These are phyloP conservation scores for Elaeis guineensis DNA, from an alignment of 176 grass and related monocot genomes.

Conservation along the genomic window DNA sequence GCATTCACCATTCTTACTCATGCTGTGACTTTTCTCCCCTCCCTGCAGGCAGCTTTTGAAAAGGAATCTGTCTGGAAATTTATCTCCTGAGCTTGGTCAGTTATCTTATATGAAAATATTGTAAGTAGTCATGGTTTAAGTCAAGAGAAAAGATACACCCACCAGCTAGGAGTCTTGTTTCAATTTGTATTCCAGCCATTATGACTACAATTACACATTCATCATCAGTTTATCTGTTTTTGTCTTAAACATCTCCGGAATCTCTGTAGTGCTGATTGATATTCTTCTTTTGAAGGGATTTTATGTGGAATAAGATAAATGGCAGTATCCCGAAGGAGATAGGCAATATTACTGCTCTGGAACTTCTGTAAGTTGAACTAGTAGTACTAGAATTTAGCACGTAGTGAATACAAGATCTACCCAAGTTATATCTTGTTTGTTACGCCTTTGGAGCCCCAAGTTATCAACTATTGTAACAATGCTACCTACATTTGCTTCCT, in stretches of 20 bases:
- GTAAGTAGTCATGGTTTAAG: conserved; percentile 30
- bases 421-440: too few species aligned
- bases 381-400: background rate
- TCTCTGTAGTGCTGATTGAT: conserved; percentile 4
- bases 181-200: too few species aligned
- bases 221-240: background rate
- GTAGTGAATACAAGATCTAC: too few species aligned
- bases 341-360: conserved; percentile 63
- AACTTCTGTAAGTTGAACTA: conserved; percentile 61
- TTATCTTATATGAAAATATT: conserved; percentile 73
- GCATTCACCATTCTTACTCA: conserved; percentile 3
- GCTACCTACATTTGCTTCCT: too few species aligned
- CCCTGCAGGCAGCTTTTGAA: conserved; percentile 62
- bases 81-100: conserved; percentile 75
- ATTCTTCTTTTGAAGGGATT: conserved; percentile 57
- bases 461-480: too few species aligned
- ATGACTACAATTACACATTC: background rate
- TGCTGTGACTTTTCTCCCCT: conserved; percentile 12
- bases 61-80: conserved; percentile 62
- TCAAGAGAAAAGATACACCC: too few species aligned
- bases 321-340: conserved; percentile 89
- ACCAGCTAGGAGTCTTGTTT: too few species aligned
- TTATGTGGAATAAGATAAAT: conserved; percentile 91
- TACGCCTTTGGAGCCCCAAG: too few species aligned
- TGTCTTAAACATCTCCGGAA: background rate